Evolutionary conservation across 2,329 filamentous ascomycete species (phyloP).

Genomic region (Rutstroemia sp.): DNA sequence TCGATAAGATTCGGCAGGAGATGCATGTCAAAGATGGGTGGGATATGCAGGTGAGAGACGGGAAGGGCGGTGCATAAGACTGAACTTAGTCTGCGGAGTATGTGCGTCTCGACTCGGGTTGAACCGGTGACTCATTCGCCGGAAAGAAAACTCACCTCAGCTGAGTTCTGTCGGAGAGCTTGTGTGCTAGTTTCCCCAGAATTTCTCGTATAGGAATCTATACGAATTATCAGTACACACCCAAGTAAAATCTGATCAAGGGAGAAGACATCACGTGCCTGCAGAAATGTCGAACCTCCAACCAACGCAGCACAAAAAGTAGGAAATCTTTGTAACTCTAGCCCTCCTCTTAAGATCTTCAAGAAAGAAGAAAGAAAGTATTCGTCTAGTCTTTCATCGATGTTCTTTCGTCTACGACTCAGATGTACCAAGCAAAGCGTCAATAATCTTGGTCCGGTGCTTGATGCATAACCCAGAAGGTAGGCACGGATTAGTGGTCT

Average conservation of each 20-base stretch:
- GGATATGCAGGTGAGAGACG: not conserved
- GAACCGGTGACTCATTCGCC: not conserved
- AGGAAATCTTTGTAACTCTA: constrained; percentile 51
- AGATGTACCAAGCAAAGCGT: constrained; percentile 46
- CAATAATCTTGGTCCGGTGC: constrained; percentile 48
- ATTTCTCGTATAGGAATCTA: constrained; percentile 30
- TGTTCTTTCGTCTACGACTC: constrained; percentile 27
- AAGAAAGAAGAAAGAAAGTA: constrained; percentile 11
- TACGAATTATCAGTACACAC: too few species aligned
- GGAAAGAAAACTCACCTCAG: constrained; percentile 14
- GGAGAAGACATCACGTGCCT: constrained; percentile 36
- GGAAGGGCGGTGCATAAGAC: not conserved
- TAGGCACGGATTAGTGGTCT: constrained; percentile 53
- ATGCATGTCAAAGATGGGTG: too few species aligned
- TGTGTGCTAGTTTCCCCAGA: constrained; percentile 21
- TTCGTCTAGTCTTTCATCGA: constrained; percentile 19
- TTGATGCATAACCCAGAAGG: constrained; percentile 52
- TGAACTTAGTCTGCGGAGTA: not conserved
- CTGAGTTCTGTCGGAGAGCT: constrained; percentile 25
- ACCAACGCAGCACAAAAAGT: constrained; percentile 54
- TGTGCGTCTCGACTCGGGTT: too few species aligned
- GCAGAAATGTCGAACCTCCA: constrained; percentile 53
- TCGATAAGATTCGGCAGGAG: too few species aligned
- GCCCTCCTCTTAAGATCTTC: constrained; percentile 41
- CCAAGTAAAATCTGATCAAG: not conserved